Conservation (phyloP, 2,329 filamentous ascomycete genomes). For the Monilinia laxa region DNA sequence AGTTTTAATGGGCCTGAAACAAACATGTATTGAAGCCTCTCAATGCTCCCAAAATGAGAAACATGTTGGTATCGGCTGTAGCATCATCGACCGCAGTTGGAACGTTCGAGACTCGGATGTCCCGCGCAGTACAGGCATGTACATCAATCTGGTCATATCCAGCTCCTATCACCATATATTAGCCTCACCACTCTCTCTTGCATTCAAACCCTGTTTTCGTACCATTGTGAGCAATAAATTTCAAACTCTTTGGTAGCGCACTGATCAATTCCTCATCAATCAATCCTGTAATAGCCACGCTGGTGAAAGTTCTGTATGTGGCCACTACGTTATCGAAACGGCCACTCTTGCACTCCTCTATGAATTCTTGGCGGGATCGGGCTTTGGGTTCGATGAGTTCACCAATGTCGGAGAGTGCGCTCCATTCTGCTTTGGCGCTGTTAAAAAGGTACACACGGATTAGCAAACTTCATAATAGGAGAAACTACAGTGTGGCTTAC, state of each 20-base stretch:
- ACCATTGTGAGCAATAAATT: conserved; percentile 63
- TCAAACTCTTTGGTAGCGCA: conserved; percentile 52
- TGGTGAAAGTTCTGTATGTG: conserved; percentile 70
- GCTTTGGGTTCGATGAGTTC: conserved; percentile 64
- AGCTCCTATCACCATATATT: conserved; percentile 53
- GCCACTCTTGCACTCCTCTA: conserved; percentile 65
- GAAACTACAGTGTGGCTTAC: conserved; percentile 47
- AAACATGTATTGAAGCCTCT: conserved; percentile 63
- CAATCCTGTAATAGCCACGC: conserved; percentile 62
- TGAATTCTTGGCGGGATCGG: conserved; percentile 63
- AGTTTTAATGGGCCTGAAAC: conserved; percentile 6
- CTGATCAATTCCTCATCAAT: conserved; percentile 70
- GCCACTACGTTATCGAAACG: conserved; percentile 63
- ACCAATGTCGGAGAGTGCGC: conserved; percentile 59
- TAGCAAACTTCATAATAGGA: neutral
- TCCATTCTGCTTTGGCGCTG: conserved; percentile 66
- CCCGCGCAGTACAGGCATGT: conserved; percentile 64
- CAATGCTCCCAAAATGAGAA: conserved; percentile 76
- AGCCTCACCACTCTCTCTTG: neutral
- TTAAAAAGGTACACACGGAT: neutral
- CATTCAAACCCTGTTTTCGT: conserved; percentile 29
- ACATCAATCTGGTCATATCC: conserved; percentile 85
- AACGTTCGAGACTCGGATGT: conserved; percentile 73
- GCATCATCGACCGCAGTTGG: conserved; percentile 80
- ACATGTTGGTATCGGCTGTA: conserved; percentile 79